Base-by-base conservation (phyloP, 2,329 filamentous ascomycete species). In the Talaromyces piceae region DNA sequence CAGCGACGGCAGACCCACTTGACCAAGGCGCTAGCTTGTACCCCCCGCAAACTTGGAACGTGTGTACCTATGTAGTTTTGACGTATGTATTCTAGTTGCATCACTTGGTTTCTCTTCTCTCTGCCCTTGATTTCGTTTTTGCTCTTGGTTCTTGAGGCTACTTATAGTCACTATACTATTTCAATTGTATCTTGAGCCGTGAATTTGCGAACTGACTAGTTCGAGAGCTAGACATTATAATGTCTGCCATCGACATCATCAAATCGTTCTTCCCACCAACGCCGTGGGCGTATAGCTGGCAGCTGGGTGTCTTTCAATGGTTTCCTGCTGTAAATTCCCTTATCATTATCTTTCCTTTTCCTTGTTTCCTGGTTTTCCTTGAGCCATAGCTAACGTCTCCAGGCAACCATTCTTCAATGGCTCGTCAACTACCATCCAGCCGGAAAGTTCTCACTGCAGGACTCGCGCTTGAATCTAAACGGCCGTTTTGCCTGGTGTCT, bases 401-500 rank as follows among this genome's bases (percentile, higher is more conserved):
- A 95, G 89, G 63, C 89, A 56, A 84, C 84, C 0, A 78, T 82
- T 1, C 47, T 81, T 20, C 90, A 95, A 81, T 94, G 86, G 84
- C 53, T 84, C 51, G 72, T 78, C n/a, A 78, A 81, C 50, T 95
- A 82, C 79, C 93, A 96, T 67, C 88, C 88, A 47, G 89, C 91
- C 75, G 93, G 93, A 67, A 97, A 97, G 72, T 95, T 91, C 2
- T 95, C 89, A 3, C 78, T 83, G 16, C 56, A 61, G 22, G 59
- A 57, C 45, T 90, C 86, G 60, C 73, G 73, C 11, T 75, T 93
- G 65, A 98, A 98, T 71, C 69, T 97, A n/a, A 88, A 91, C 1
- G 93, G 93, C 55, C 88, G 87, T 60, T 74, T 88, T 56, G 90
- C 82, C 52, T 98, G 93, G 93, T 78, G 87, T 51, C 80, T 83